phyloP scores from a whole-genome alignment of 2,329 filamentous ascomycete species.

The Aspergillus fructus region DNA sequence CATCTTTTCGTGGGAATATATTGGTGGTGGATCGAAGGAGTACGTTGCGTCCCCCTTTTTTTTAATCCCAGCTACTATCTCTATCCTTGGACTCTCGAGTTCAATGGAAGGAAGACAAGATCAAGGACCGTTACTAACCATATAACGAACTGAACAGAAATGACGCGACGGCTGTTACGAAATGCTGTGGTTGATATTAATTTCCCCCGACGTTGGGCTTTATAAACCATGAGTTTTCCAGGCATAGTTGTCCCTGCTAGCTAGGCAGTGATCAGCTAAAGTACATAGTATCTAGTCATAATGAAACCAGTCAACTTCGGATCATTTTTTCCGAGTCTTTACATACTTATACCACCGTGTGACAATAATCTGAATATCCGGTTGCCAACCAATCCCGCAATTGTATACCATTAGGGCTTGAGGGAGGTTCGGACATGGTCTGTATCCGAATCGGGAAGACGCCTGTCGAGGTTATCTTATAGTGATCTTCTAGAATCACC shows the following conservation, averaged over 20 bases:
- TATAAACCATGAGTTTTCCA: neutral
- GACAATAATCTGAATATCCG: neutral
- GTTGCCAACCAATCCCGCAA: neutral
- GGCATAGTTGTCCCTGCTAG: neutral
- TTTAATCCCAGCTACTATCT: neutral
- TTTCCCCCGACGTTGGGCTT: neutral
- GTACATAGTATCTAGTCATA: neutral
- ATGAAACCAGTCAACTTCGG: neutral
- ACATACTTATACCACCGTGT: neutral
- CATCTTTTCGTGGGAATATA: slow-evolving; percentile 67
- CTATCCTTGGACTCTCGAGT: neutral
- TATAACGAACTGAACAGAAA: slow-evolving; percentile 13
- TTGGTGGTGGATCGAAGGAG: slow-evolving; percentile 12
- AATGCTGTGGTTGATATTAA: slow-evolving; percentile 22
- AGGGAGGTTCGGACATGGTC: too few species aligned
- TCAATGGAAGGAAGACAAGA: neutral
- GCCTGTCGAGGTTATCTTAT: too few species aligned
- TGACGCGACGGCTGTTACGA: slow-evolving; percentile 23
- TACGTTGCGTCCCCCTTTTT: slow-evolving; percentile 9
- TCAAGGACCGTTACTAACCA: neutral
- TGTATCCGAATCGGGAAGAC: too few species aligned
- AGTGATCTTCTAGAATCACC: too few species aligned
- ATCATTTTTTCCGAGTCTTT: neutral
- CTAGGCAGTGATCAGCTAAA: neutral
- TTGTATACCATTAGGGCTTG: too few species aligned